Evolutionary conservation across 108 stramenopile genomes (phyloP).

Genomic region (Cyclotella kingstonii): DNA sequence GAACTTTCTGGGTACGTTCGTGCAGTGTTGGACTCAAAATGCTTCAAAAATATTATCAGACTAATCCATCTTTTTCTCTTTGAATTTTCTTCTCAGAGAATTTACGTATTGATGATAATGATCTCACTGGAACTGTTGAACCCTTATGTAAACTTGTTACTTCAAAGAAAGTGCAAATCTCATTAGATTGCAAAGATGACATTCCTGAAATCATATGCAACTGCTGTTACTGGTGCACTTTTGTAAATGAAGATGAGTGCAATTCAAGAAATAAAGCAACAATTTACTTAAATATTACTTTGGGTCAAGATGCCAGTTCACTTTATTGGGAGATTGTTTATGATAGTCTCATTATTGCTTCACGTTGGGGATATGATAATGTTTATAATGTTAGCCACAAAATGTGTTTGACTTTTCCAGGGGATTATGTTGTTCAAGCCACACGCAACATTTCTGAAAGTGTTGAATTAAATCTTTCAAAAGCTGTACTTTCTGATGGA

Average conservation of each 20-base stretch:
- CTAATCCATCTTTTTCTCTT: not conserved
- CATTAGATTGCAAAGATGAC: slow-evolving; percentile 7
- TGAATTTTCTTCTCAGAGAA: slow-evolving; percentile 3
- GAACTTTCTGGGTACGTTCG: not conserved
- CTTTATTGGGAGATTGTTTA: not conserved
- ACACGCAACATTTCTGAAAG: not conserved
- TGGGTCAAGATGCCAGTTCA: not conserved
- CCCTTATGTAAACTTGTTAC: slow-evolving; percentile 1
- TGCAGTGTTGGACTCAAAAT: not conserved
- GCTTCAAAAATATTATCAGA: not conserved
- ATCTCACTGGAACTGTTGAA: slow-evolving; percentile 6
- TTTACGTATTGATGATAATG: not conserved
- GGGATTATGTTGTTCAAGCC: not conserved
- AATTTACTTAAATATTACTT: not conserved
- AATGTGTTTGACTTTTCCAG: not conserved
- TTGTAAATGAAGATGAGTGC: slow-evolving; percentile 14
- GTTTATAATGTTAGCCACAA: no score
- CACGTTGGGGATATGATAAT: not conserved
- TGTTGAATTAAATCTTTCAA: not conserved
- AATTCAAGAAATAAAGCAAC: not conserved
- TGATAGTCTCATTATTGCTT: not conserved
- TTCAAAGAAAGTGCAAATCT: not conserved
- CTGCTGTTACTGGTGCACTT: slow-evolving; percentile 11
- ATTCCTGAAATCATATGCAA: slow-evolving; percentile 5
- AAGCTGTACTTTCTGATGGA: not conserved